A percentile compares a stretch with the other conserved stretches of the same genome.
Conservation (phyloP, 2,329 filamentous ascomycete species). For the Gremmenia infestans region DNA sequence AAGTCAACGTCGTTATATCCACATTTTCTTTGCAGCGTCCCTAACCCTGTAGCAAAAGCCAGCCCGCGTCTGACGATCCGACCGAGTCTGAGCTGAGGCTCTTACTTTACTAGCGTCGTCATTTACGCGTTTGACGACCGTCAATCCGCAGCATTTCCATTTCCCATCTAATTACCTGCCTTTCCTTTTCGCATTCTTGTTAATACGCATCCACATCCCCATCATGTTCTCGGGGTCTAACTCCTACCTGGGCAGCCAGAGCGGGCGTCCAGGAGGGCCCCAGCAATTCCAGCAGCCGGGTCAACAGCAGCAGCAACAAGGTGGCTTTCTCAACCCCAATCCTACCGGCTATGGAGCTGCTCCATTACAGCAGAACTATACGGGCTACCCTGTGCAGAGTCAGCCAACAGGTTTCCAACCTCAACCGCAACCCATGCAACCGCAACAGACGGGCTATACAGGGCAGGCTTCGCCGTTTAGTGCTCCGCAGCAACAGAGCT, state of each 20-base stretch:
- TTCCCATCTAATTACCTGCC: not conserved
- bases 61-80: too few relatives aligned
- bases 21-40: not conserved
- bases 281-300: constrained; percentile 47
- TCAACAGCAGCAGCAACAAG: constrained; percentile 37
- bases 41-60: not conserved
- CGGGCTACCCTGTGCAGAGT: constrained; percentile 29
- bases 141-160: not conserved
- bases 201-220: constrained; percentile 15
- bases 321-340: constrained; percentile 23
- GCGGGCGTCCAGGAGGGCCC: constrained; percentile 66
- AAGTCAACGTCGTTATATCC: not conserved
- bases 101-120: too few relatives aligned
- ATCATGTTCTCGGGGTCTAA: constrained; percentile 87
- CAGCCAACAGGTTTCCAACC: constrained; percentile 50
- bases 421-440: constrained; percentile 35
- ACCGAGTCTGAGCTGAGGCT: not conserved
- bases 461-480: constrained; percentile 36
- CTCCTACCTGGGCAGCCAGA: constrained; percentile 76
- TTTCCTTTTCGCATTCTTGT: constrained; percentile 11
- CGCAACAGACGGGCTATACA: constrained; percentile 57
- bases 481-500: constrained; percentile 41
- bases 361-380: constrained; percentile 29
- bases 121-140: not conserved
- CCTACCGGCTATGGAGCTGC: constrained; percentile 33